Evolutionary conservation across 169 alveolate genomes (phyloP).

Genomic region (Amoebophrya sp.): DNA sequence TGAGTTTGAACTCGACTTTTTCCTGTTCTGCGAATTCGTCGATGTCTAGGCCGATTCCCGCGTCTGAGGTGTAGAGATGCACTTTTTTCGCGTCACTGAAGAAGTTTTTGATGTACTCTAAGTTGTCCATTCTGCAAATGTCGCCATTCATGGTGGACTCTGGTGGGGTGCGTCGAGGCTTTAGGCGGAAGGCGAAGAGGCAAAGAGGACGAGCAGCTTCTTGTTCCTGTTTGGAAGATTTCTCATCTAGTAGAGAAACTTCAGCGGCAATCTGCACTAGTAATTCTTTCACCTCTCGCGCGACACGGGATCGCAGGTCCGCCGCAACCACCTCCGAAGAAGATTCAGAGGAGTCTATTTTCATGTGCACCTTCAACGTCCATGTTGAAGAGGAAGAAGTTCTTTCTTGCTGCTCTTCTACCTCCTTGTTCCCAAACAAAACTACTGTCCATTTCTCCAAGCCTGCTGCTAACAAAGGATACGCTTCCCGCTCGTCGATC

Average conservation of each 20-base stretch:
- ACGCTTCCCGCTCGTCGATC: neutral
- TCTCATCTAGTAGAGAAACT: too few relatives aligned
- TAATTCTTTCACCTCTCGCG: too few relatives aligned
- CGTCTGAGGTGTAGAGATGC: neutral
- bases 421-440: neutral
- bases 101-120: neutral
- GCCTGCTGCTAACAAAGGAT: neutral
- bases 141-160: conserved; percentile 25
- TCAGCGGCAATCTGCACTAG: too few relatives aligned
- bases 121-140: neutral
- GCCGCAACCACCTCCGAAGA: too few relatives aligned
- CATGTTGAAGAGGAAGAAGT: too few relatives aligned
- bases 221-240: too few relatives aligned
- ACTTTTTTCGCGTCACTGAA: neutral
- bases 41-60: neutral
- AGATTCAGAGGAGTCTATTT: too few relatives aligned
- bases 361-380: too few relatives aligned
- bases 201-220: too few relatives aligned
- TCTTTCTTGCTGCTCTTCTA: neutral
- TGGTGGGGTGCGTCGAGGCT: too few relatives aligned
- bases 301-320: too few relatives aligned
- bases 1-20: neutral
- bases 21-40: conserved; percentile 5
- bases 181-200: too few relatives aligned
- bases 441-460: neutral